These are phyloP conservation scores for Diplodia scrobiculata DNA, from an alignment of 2,329 filamentous ascomycete species.

Conservation along the genomic window DNA sequence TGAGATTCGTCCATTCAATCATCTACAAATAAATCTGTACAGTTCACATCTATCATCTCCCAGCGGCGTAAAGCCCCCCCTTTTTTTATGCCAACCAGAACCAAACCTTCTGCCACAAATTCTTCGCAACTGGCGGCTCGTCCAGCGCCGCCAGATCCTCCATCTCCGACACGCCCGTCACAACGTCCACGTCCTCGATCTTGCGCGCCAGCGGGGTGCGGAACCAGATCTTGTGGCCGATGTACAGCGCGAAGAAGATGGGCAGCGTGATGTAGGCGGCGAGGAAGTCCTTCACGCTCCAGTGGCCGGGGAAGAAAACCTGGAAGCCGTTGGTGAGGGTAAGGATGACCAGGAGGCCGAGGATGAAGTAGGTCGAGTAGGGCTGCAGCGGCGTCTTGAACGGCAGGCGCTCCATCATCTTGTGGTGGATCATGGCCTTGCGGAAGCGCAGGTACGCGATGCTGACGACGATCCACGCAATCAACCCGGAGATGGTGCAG, in stretches of 20 bases:
- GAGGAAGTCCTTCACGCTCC: background rate
- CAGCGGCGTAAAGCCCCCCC: background rate
- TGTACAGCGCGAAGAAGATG: conserved; percentile 40
- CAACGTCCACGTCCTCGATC: conserved; percentile 39
- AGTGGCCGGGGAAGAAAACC: background rate
- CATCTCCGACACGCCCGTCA: conserved; percentile 43
- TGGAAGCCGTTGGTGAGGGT: conserved; percentile 10
- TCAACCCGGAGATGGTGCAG: conserved; percentile 60
- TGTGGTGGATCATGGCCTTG: conserved; percentile 49
- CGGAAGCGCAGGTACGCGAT: conserved; percentile 59
- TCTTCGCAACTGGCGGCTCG: conserved; percentile 41
- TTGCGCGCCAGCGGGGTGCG: conserved; percentile 38
- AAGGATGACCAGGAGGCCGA: background rate
- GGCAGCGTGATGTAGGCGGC: conserved; percentile 39
- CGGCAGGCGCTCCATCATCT: conserved; percentile 48
- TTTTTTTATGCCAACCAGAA: conserved; percentile 43
- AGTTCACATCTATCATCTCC: background rate
- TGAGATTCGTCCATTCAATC: background rate
- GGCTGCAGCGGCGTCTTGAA: conserved; percentile 4
- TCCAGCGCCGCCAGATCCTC: conserved; percentile 42
- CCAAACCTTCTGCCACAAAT: conserved; percentile 40
- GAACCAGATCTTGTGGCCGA: conserved; percentile 41
- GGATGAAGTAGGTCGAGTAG: conserved; percentile 1
- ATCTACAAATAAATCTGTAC: background rate
- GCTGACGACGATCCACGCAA: conserved; percentile 58